Percentiles rank a stretch among this genome's conserved stretches.
phyloP scores from a whole-genome alignment of 176 grass and related monocot genomes.

The Cenchrus purpureus region DNA sequence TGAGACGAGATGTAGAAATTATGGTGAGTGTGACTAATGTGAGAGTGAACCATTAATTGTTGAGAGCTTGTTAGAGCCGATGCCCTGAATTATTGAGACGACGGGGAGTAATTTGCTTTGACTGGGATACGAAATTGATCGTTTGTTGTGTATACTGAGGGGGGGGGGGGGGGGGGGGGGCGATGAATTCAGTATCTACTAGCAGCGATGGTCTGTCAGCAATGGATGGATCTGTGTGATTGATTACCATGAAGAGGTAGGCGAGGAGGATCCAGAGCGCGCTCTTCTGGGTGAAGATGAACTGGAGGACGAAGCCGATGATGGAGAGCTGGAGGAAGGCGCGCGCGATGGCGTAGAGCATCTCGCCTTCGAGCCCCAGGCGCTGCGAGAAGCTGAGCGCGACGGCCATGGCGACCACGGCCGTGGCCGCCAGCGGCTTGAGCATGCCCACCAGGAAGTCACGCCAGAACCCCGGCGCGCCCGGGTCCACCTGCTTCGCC shows the following conservation, averaged over 20 bases:
- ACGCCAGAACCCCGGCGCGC: conserved; percentile 71
- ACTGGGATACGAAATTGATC: no score
- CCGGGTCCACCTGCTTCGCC: conserved; percentile 63
- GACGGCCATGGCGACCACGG: conserved; percentile 75
- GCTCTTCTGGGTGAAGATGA: conserved; percentile 90
- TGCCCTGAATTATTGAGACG: no score
- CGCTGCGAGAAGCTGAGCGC: conserved; percentile 78
- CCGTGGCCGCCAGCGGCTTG: conserved; percentile 66
- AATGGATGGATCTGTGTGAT: not conserved
- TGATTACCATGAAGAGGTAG: conserved; percentile 90
- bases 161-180: no score
- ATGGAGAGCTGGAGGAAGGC: conserved; percentile 93
- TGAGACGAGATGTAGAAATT: not conserved
- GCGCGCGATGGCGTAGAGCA: conserved; percentile 80
- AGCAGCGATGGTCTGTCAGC: not conserved
- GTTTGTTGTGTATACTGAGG: no score
- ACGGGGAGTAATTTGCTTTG: no score
- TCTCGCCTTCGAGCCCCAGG: conserved; percentile 76
- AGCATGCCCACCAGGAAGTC: conserved; percentile 84
- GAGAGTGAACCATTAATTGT: no score
- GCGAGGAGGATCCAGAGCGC: conserved; percentile 82
- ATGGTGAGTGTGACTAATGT: no score
- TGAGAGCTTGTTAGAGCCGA: no score
- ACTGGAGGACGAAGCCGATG: conserved; percentile 96
- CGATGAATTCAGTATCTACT: not conserved